Conservation (phyloP, 2,329 filamentous ascomycete species). For the Calonectria crousiana region DNA sequence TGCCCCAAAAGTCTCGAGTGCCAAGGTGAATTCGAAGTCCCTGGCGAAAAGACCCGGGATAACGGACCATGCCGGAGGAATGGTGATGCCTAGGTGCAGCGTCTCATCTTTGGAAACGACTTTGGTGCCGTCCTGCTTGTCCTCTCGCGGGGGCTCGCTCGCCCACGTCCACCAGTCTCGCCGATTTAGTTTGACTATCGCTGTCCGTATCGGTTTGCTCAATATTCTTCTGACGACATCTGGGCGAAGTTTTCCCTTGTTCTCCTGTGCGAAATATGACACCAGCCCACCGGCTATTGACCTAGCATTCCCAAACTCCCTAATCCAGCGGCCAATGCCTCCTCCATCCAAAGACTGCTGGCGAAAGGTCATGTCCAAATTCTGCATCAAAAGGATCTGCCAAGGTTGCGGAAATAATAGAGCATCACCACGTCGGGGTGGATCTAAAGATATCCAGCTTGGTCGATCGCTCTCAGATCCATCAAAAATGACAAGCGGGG, state of each 20-base stretch:
- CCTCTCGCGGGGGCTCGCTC: not conserved
- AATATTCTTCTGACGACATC: conserved; percentile 8
- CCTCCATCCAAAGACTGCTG: not conserved
- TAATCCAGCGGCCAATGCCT: not conserved
- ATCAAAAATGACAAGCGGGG: conserved; percentile 5
- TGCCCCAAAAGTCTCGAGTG: conserved; percentile 13
- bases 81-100: not conserved
- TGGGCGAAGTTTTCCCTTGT: not conserved
- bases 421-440: not conserved
- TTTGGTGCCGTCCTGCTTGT: not conserved
- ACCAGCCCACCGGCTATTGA: not conserved
- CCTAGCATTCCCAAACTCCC: not conserved
- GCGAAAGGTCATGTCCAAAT: conserved; percentile 11
- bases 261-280: not conserved
- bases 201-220: not conserved
- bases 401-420: conserved; percentile 14
- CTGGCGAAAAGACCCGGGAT: not conserved
- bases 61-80: not conserved
- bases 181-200: conserved; percentile 13
- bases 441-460: not conserved
- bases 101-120: not conserved
- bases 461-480: not conserved
- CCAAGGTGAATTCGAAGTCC: not conserved
- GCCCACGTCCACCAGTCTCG: conserved; percentile 23
- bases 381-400: conserved; percentile 17